Conservation (phyloP, 2,329 filamentous ascomycete species). For the Nothopassalora personata region DNA sequence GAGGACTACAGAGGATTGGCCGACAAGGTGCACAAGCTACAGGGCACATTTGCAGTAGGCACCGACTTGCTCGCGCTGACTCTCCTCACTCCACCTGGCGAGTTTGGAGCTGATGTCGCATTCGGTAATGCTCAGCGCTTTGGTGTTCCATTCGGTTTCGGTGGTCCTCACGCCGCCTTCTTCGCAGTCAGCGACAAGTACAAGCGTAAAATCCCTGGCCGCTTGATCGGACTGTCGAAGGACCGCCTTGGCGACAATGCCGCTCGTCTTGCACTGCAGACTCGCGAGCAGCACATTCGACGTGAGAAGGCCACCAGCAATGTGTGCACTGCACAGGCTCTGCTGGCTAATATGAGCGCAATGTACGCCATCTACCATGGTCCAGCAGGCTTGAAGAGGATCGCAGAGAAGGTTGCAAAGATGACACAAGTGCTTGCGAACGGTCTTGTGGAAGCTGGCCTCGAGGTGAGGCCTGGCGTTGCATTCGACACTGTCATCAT, state of each 20-base stretch:
- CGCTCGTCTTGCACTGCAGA: conserved; percentile 80
- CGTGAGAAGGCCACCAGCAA: conserved; percentile 97
- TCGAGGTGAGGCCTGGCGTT: conserved; percentile 39
- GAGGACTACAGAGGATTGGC: conserved; percentile 69
- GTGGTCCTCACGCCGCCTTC: conserved; percentile 94
- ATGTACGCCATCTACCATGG: conserved; percentile 95
- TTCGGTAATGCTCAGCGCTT: conserved; percentile 90
- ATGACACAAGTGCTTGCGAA: conserved; percentile 59
- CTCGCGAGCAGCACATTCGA: conserved; percentile 91
- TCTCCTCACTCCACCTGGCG: conserved; percentile 79
- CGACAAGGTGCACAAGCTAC: conserved; percentile 69
- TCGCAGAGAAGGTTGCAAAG: conserved; percentile 71
- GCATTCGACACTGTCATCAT: conserved; percentile 77
- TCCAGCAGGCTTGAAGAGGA: conserved; percentile 72
- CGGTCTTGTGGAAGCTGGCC: conserved; percentile 50
- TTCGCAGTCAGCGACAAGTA: conserved; percentile 87
- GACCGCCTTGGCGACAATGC: conserved; percentile 78
- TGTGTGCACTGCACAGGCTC: conserved; percentile 89
- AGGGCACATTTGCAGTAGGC: conserved; percentile 76
- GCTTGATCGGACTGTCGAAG: conserved; percentile 85
- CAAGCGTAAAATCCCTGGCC: conserved; percentile 90
- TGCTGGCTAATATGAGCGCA: conserved; percentile 92
- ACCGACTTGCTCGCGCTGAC: conserved; percentile 88
- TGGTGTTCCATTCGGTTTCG: conserved; percentile 85
- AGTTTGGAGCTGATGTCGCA: conserved; percentile 91